Evolutionary conservation across 2,329 filamentous ascomycete genomes (phyloP), one percentile per base, ranked within the genome.

Genomic region (Hymenoscyphus scutula): DNA sequence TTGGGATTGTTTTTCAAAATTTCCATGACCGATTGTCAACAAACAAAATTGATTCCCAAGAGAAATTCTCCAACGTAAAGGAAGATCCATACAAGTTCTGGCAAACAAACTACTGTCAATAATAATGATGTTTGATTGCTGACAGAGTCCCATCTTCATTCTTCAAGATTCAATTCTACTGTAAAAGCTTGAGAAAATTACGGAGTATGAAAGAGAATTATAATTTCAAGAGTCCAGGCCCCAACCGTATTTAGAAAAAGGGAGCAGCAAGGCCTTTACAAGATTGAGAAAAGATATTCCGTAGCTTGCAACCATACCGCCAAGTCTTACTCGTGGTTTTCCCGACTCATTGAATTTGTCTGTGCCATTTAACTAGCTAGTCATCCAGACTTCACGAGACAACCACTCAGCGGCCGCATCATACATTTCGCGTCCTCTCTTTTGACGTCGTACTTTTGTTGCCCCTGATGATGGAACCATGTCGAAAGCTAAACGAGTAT

Each of bases 311-410:
- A 48, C 41, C 41, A 23, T 48, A 48, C 19, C 41, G 19, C 41
- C 41, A 48, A 48, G 41, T 19, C n/a, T 10, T 10, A 11, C 41
- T 48, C 41, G 41, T 48, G 41, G 13, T 48, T 23, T 19, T 4
- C 41, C 23, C 41, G 19, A 25, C n/a, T 23, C n/a, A 45, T 45
- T n/a, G 38, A 19, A 15, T 45, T 61, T 56, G 54, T 55, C 29
- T 27, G 27, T 51, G 38, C 27, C 30, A 45, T 29, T 37, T 53
- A 17, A 53, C 30, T 53, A 61, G 34, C 64, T 56, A 66, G n/a
- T 59, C 41, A 23, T 41, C 54, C 66, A 69, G 1, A 70, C 65
- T 54, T 69, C 64, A 30, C 64, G 61, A 53, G 67, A 69, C 23
- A 69, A 51, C 59, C 59, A 70, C 19, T 67, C 62, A 32, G 66